Base-by-base conservation (phyloP, 2,329 filamentous ascomycete genomes). In the Colletotrichum orchidophilum region DNA sequence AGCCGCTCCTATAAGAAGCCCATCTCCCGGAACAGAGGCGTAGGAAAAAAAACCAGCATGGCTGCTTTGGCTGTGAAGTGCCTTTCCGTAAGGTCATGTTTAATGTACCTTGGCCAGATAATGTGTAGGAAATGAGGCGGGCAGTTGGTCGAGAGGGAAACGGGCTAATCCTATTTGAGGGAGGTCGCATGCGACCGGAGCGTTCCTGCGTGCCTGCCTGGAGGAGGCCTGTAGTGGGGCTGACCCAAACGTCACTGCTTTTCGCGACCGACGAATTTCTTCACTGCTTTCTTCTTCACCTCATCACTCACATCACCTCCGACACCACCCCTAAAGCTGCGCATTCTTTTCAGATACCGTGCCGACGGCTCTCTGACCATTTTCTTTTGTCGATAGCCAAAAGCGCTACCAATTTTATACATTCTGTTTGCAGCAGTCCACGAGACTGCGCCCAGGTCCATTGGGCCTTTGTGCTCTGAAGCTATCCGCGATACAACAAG, bases 211-310 rank as follows among this genome's bases (percentile, higher is more conserved):
- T 71, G 49, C 53, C 7, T 53, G 53, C 57, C 52, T 60, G 59
- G 39, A 49, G 52, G 35, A 33, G 53, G 39, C 57, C 57, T 57
- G 29, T 63, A 39, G 69, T 63, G 69, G 62, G 63, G 71, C 71
- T 69, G 50, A 69, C 63, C 70, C 70, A 74, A 73, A 74, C 72
- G 72, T 73, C 72, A 67, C 66, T 71, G 72, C 70, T 71, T 61
- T 69, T 71, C 53, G 69, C 70, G 70, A 72, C 58, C n/a, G 65
- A 52, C 57, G 70, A 70, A 66, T 66, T 72, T 72, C 66, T 72
- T 72, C 60, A 60, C 49, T 39, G 35, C 33, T 39, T 9, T 55
- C 33, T 54, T 39, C 54, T 46, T 18, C 53, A 59, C 42, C 49
- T 49, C 54, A 53, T 57, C 59, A 68, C 49, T 53, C 50, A 42